Conservation (phyloP, 1,139 yeast genomes). For the Pichia sp. region DNA sequence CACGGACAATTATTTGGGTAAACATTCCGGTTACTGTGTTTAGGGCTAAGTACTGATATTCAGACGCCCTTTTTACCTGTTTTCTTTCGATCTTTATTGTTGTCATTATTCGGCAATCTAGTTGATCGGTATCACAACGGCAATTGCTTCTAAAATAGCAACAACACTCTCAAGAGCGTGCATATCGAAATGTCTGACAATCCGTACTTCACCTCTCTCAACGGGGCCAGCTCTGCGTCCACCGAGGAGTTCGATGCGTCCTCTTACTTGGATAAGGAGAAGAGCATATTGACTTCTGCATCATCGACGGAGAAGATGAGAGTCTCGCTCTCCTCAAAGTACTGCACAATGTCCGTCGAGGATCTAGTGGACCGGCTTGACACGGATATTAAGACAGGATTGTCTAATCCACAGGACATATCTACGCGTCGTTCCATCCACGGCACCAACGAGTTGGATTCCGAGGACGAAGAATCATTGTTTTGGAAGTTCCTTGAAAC, state of each 20-base stretch:
- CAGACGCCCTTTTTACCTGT: background rate
- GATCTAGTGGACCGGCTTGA: slow-evolving; percentile 59
- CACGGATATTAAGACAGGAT: slow-evolving; percentile 57
- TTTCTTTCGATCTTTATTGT: background rate
- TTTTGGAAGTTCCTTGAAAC: slow-evolving; percentile 65
- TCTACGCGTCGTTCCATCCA: slow-evolving; percentile 64
- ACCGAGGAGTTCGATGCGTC: slow-evolving; percentile 15
- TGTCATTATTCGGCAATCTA: background rate
- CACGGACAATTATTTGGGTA: background rate
- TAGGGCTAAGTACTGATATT: background rate
- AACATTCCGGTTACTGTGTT: background rate
- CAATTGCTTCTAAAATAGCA: background rate
- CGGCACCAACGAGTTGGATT: slow-evolving; percentile 70
- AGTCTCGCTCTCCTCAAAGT: slow-evolving; percentile 44
- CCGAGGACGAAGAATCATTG: slow-evolving; percentile 74
- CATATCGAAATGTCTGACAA: slow-evolving; percentile 21
- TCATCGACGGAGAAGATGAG: slow-evolving; percentile 20
- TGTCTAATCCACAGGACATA: slow-evolving; percentile 65
- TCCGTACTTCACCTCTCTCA: slow-evolving; percentile 17
- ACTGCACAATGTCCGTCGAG: slow-evolving; percentile 53
- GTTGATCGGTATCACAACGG: background rate
- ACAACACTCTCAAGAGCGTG: too few species aligned
- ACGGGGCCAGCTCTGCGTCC: slow-evolving; percentile 11
- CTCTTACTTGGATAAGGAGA: slow-evolving; percentile 13
- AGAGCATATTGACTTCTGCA: slow-evolving; percentile 16